These are phyloP conservation scores for Pestalotiopsis sp. DNA, from an alignment of 2,329 filamentous ascomycete species.

Conservation along the genomic window DNA sequence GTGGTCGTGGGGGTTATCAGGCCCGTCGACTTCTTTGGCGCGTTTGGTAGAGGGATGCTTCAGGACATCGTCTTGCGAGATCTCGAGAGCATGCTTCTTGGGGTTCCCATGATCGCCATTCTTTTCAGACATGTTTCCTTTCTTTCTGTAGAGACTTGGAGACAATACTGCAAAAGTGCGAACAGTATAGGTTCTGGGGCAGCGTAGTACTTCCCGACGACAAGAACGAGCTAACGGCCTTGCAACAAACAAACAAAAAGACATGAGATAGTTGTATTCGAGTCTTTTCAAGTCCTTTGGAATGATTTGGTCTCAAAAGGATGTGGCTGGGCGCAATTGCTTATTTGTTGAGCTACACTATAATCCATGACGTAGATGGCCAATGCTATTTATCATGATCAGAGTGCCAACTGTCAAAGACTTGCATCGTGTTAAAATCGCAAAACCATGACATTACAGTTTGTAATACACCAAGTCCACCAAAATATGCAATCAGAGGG, in stretches of 20 bases:
- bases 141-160: background rate
- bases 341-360: background rate
- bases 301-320: background rate
- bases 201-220: background rate
- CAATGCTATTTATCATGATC: background rate
- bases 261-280: background rate
- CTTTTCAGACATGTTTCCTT: conserved; percentile 12
- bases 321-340: background rate
- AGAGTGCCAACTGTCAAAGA: background rate
- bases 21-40: conserved; percentile 25
- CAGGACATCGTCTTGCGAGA: conserved; percentile 23
- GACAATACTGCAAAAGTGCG: background rate
- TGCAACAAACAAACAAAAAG: background rate
- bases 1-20: conserved; percentile 21
- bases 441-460: background rate
- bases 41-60: conserved; percentile 28
- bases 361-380: conserved; percentile 13
- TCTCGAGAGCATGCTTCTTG: conserved; percentile 22
- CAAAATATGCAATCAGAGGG: background rate
- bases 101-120: background rate
- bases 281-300: background rate
- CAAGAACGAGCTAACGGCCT: background rate
- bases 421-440: background rate
- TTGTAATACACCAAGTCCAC: background rate
- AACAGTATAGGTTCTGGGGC: background rate